These are phyloP conservation scores for Pseudocercospora pini-densiflorae DNA, from an alignment of 2,329 filamentous ascomycete genomes.

Conservation along the genomic window DNA sequence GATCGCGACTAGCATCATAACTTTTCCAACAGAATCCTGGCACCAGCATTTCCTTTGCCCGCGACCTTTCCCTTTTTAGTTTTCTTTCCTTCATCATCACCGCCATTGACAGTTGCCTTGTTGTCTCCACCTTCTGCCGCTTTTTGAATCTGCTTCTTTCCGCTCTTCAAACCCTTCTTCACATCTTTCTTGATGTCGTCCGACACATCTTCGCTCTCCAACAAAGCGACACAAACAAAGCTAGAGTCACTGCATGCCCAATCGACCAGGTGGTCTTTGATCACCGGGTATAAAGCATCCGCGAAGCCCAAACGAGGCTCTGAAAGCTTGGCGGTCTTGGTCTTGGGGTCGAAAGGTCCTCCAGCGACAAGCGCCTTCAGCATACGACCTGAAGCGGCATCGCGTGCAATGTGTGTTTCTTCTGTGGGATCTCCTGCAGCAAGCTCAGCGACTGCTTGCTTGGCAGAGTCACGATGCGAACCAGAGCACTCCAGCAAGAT, in stretches of 20 bases:
- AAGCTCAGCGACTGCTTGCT: conserved; percentile 65
- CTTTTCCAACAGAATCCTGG: conserved; percentile 52
- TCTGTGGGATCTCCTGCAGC: conserved; percentile 46
- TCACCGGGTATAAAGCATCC: conserved; percentile 77
- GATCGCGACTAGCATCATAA: conserved; percentile 18
- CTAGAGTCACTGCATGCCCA: conserved; percentile 89
- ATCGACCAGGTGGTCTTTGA: conserved; percentile 72
- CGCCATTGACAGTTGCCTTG: conserved; percentile 60
- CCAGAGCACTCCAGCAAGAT: conserved; percentile 79
- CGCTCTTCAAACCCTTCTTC: conserved; percentile 71
- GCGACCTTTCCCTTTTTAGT: conserved; percentile 37
- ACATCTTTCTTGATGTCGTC: conserved; percentile 71
- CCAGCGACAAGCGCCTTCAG: conserved; percentile 90
- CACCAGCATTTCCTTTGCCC: conserved; percentile 50
- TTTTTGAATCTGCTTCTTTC: conserved; percentile 71
- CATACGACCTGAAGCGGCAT: conserved; percentile 74
- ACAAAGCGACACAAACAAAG: conserved; percentile 81
- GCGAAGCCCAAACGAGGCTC: conserved; percentile 82
- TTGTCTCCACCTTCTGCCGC: conserved; percentile 56
- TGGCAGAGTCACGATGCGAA: conserved; percentile 51
- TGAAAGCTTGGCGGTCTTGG: conserved; percentile 70
- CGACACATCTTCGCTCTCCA: conserved; percentile 68
- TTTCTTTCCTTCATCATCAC: conserved; percentile 64
- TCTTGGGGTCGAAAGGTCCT: conserved; percentile 78
- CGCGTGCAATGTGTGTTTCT: conserved; percentile 64